Conservation (phyloP, 257 asterid genomes). For the Parsonsia alboflavescens region DNA sequence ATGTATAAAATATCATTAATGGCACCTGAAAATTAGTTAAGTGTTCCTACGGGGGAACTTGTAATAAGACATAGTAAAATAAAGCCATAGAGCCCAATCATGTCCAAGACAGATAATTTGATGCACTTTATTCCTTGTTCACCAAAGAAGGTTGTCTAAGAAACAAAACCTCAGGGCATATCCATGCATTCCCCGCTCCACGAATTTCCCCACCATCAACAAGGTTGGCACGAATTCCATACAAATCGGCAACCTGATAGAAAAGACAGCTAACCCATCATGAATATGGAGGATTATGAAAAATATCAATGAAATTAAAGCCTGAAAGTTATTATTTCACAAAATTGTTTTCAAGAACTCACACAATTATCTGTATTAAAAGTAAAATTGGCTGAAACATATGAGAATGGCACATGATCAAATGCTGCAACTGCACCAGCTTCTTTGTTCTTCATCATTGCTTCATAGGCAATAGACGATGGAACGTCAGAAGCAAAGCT, state of each 20-base stretch:
- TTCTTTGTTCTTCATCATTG: slow-evolving; percentile 77
- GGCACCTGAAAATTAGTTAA: background rate
- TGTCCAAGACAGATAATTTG: background rate
- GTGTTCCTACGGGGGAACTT: background rate
- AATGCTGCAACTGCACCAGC: slow-evolving; percentile 99
- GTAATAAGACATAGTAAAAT: background rate
- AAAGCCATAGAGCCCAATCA: slow-evolving; percentile 9
- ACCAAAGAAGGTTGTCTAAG: slow-evolving; percentile 15
- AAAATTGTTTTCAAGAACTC: slow-evolving; percentile 34
- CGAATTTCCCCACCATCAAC: slow-evolving; percentile 99
- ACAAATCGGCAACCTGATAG: slow-evolving; percentile 91
- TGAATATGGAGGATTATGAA: background rate
- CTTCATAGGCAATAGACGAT: slow-evolving; percentile 80
- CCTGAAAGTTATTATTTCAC: background rate
- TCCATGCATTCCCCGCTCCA: slow-evolving; percentile 99
- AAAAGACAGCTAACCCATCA: slow-evolving; percentile 4
- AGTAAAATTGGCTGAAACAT: slow-evolving; percentile 92
- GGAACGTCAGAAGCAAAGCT: slow-evolving; percentile 59
- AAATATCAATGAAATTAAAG: background rate
- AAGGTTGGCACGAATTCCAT: slow-evolving; percentile 96
- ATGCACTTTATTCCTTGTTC: slow-evolving; percentile 13
- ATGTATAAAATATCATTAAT: background rate
- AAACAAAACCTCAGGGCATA: slow-evolving; percentile 93
- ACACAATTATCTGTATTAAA: slow-evolving; percentile 97
- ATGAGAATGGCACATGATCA: slow-evolving; percentile 88